Conservation (phyloP, 2,329 filamentous ascomycete genomes). For the Aureobasidium sp. region DNA sequence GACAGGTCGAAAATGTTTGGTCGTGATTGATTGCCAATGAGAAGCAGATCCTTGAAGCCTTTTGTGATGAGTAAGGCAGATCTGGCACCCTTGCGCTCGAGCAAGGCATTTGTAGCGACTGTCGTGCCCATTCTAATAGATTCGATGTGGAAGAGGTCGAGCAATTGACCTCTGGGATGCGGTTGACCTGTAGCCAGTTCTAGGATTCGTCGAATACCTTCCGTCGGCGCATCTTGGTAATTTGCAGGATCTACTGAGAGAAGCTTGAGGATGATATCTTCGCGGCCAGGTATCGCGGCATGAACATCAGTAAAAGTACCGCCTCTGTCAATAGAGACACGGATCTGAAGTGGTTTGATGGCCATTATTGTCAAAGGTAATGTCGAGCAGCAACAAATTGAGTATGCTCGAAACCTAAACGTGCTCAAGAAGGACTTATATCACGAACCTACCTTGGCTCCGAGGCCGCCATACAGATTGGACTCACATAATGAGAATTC, state of each 20-base stretch:
- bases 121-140: constrained; percentile 28
- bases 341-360: constrained; percentile 13
- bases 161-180: constrained; percentile 19
- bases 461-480: neutral
- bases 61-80: constrained; percentile 26
- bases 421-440: neutral
- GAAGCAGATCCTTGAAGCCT: constrained; percentile 27
- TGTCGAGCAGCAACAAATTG: neutral
- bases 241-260: constrained; percentile 27
- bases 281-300: constrained; percentile 6
- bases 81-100: constrained; percentile 27
- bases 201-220: constrained; percentile 26
- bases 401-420: neutral
- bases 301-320: constrained; percentile 15
- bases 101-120: constrained; percentile 28
- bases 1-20: constrained; percentile 27
- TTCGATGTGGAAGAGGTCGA: constrained; percentile 20
- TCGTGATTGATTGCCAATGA: constrained; percentile 30
- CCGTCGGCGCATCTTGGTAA: constrained; percentile 28
- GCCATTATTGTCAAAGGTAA: neutral
- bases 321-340: constrained; percentile 15
- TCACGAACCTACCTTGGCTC: neutral
- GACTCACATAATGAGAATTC: neutral
- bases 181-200: constrained; percentile 20
- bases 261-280: constrained; percentile 27